Conservation (phyloP, 2,329 filamentous ascomycete species). For the Fusarium bactridioides region DNA sequence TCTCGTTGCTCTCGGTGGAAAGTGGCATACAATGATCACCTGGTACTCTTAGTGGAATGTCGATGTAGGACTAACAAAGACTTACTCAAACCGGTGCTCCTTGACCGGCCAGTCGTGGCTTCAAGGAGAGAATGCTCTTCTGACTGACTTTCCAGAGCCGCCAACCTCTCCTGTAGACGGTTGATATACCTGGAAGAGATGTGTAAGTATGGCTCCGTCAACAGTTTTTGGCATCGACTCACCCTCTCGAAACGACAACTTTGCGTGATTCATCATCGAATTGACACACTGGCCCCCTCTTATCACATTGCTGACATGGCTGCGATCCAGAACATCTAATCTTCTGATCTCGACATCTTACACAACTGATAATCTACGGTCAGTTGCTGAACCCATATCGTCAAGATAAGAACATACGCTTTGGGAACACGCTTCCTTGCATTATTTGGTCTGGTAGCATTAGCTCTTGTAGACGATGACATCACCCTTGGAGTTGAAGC, state of each 20-base stretch:
- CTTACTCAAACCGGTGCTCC: constrained; percentile 1
- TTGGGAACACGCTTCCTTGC: constrained; percentile 27
- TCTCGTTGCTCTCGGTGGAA: background rate
- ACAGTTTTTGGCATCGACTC: background rate
- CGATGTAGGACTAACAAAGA: background rate
- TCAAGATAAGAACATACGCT: constrained; percentile 13
- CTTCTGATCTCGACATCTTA: constrained; percentile 33
- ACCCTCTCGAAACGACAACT: constrained; percentile 29
- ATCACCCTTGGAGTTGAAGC: background rate
- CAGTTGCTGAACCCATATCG: background rate
- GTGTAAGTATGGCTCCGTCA: background rate
- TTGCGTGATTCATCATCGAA: constrained; percentile 29
- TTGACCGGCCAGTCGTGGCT: background rate
- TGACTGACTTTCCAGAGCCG: constrained; percentile 2
- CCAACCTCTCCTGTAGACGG: constrained; percentile 20
- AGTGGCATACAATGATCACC: background rate
- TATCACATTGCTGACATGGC: constrained; percentile 28
- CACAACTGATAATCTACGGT: constrained; percentile 7
- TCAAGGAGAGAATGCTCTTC: background rate
- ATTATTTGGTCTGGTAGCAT: constrained; percentile 8
- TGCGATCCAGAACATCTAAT: constrained; percentile 28
- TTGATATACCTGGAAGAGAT: constrained; percentile 19
- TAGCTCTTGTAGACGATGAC: constrained; percentile 12
- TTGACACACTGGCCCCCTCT: constrained; percentile 10
- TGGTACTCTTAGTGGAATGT: background rate